phyloP scores from a whole-genome alignment of 345 rosid genomes.

The Corchorus capsularis region DNA sequence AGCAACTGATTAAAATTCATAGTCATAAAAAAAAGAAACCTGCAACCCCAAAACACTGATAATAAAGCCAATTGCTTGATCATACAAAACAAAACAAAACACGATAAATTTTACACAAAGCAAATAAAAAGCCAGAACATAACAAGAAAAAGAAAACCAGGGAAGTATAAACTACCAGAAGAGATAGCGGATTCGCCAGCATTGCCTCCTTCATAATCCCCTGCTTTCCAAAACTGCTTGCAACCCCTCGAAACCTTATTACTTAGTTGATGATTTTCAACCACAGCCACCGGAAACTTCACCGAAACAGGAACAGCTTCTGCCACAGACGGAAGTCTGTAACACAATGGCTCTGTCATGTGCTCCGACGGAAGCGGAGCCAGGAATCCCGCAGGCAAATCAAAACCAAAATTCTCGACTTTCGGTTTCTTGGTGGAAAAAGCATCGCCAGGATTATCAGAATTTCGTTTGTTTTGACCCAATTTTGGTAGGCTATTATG shows the following conservation, averaged over 20 bases:
- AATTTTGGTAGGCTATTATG: not conserved
- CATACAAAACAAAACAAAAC: not conserved
- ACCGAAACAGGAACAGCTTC: not conserved
- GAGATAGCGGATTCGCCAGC: constrained; percentile 22
- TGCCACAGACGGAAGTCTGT: not conserved
- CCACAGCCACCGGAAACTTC: too few relatives aligned
- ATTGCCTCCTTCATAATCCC: constrained; percentile 46
- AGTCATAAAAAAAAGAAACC: not conserved
- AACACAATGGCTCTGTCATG: constrained; percentile 16
- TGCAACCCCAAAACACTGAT: not conserved
- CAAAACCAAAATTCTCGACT: constrained; percentile 2
- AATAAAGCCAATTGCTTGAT: not conserved
- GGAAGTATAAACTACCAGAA: constrained; percentile 18
- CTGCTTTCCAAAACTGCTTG: constrained; percentile 70
- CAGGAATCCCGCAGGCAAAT: constrained; percentile 5
- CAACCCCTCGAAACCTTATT: constrained; percentile 30
- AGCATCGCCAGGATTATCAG: not conserved
- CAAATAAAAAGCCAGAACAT: not conserved
- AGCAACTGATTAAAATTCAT: not conserved
- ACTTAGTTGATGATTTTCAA: not conserved
- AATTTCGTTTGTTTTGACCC: constrained; percentile 9
- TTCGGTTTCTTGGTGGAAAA: constrained; percentile 31
- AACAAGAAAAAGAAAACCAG: not conserved
- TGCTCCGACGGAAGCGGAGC: not conserved
- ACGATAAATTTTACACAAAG: too few relatives aligned